Evolutionary conservation across 2,329 filamentous ascomycete genomes (phyloP).

Genomic region (Penicillium sp.): DNA sequence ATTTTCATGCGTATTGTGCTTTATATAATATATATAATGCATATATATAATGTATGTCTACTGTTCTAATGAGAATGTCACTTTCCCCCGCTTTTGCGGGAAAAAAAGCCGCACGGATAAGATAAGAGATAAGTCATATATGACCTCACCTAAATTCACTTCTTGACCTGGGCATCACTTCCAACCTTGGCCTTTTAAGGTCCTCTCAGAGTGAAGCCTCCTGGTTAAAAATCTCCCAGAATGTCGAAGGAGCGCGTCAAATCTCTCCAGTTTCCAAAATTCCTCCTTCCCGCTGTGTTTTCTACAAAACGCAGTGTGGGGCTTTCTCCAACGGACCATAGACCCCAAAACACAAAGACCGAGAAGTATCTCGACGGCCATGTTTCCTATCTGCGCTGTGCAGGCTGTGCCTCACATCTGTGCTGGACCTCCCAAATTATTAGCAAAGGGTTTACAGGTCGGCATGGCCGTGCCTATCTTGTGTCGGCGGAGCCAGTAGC

Average conservation of each 20-base stretch:
- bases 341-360: conserved; percentile 2
- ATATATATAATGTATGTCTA: background rate
- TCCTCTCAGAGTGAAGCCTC: background rate
- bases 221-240: no score
- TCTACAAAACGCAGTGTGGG: conserved; percentile 25
- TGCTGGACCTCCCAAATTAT: conserved; percentile 61
- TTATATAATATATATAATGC: background rate
- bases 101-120: background rate
- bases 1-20: background rate
- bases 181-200: background rate
- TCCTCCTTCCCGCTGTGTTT: conserved; percentile 52
- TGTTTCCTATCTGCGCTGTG: conserved; percentile 58
- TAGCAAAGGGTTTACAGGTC: conserved; percentile 65
- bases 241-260: conserved; percentile 21
- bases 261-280: conserved; percentile 50
- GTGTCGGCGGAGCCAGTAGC: conserved; percentile 49
- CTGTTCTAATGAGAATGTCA: background rate
- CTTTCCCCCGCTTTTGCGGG: background rate
- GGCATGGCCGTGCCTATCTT: conserved; percentile 64
- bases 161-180: background rate
- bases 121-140: conserved; percentile 4
- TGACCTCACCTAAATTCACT: background rate
- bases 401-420: conserved; percentile 59
- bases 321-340: conserved; percentile 10
- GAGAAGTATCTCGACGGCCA: conserved; percentile 47